phyloP scores from a whole-genome alignment of 139 green algal genomes.

The Volvox reticuliferus region DNA sequence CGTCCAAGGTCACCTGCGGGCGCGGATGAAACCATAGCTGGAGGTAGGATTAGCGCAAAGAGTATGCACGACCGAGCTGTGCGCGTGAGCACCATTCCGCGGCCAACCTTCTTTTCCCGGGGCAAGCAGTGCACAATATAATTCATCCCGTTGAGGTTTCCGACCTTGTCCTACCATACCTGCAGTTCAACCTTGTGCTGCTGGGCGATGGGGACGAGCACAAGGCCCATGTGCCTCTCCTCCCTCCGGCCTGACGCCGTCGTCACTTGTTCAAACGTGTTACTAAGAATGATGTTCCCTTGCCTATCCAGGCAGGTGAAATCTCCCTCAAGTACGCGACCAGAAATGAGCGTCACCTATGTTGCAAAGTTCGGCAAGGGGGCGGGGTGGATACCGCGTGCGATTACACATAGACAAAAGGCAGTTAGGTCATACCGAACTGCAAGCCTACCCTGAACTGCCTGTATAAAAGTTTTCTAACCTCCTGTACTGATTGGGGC shows the following conservation, averaged over 20 bases:
- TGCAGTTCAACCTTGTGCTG: conserved; percentile 50
- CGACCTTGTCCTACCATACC: not conserved
- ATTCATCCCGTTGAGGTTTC: too few species aligned
- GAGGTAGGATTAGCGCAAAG: not conserved
- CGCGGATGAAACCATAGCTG: not conserved
- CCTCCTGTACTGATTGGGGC: conserved; percentile 9
- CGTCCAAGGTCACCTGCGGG: conserved; percentile 15
- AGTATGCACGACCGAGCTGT: not conserved
- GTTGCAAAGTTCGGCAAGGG: not conserved
- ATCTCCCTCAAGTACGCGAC: conserved; percentile 57
- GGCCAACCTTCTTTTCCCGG: too few species aligned
- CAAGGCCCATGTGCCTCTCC: conserved; percentile 51
- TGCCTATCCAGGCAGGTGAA: conserved; percentile 76
- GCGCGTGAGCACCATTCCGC: too few species aligned
- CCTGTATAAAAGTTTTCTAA: not conserved
- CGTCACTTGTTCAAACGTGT: conserved; percentile 51
- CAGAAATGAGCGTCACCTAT: conserved; percentile 67
- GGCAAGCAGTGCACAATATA: too few species aligned
- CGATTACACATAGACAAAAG: not conserved
- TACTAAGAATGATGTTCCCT: conserved; percentile 77
- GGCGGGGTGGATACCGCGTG: not conserved
- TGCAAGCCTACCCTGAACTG: not conserved
- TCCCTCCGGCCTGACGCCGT: not conserved
- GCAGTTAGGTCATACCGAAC: not conserved
- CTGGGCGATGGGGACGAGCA: conserved; percentile 56